Conservation (phyloP, 257 asterid genomes). For the Avicennia marina region DNA sequence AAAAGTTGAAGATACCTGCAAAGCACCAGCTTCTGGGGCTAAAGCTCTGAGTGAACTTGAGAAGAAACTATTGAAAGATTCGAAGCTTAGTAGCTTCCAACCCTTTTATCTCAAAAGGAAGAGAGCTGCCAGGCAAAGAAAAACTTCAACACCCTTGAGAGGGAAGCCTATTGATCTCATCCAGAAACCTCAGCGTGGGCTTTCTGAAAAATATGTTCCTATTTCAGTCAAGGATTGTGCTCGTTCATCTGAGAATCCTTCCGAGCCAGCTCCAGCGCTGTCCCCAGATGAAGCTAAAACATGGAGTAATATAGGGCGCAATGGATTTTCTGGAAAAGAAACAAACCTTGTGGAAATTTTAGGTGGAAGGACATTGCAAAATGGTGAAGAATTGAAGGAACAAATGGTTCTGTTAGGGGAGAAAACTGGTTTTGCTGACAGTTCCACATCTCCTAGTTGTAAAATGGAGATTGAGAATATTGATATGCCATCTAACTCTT, state of each 20-base stretch:
- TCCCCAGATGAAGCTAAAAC: conserved; percentile 25
- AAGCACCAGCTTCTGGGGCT: conserved; percentile 16
- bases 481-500: conserved; percentile 8
- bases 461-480: conserved; percentile 31
- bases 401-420: conserved; percentile 10
- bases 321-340: conserved; percentile 19
- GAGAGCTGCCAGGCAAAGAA: conserved; percentile 39
- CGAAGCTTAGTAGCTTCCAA: conserved; percentile 14
- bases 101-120: conserved; percentile 41
- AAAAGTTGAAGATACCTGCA: conserved; percentile 21
- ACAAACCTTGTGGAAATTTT: conserved; percentile 15
- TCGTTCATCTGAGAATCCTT: conserved; percentile 18
- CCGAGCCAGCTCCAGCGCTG: conserved; percentile 16
- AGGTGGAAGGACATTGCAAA: conserved; percentile 15
- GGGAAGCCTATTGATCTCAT: conserved; percentile 18
- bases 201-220: conserved; percentile 12
- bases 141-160: not conserved
- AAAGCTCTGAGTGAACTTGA: conserved; percentile 20
- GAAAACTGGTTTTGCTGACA: conserved; percentile 23
- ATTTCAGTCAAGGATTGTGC: conserved; percentile 16
- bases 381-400: conserved; percentile 18
- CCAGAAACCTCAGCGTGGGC: conserved; percentile 18
- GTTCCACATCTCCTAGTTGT: conserved; percentile 14
- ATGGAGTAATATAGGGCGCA: conserved; percentile 7
- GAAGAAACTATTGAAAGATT: no score